Evolutionary conservation across 2,329 filamentous ascomycete genomes (phyloP).

Genomic region (Beauveria sp.): DNA sequence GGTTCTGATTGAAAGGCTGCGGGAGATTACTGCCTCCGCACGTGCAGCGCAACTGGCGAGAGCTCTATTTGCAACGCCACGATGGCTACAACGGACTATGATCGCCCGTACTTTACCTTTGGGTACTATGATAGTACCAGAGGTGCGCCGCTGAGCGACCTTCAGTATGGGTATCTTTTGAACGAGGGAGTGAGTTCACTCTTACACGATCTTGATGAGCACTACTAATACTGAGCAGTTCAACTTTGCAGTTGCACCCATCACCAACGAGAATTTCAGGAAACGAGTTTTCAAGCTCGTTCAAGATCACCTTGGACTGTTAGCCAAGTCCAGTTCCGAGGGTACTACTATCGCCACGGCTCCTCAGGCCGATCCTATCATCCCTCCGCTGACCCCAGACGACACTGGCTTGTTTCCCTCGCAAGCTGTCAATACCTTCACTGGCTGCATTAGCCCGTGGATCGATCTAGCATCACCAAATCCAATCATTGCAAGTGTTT

Average conservation of each 20-base stretch:
- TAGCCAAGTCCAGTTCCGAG: slow-evolving; percentile 33
- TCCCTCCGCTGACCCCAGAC: slow-evolving; percentile 65
- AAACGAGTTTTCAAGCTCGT: slow-evolving; percentile 58
- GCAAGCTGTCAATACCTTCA: slow-evolving; percentile 61
- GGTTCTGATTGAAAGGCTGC: background rate
- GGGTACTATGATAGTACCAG: slow-evolving; percentile 66
- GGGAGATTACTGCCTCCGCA: background rate
- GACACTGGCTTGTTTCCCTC: slow-evolving; percentile 70
- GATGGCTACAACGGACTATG: slow-evolving; percentile 9
- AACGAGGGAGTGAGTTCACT: slow-evolving; percentile 55
- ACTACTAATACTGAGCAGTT: slow-evolving; percentile 45
- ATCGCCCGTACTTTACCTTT: slow-evolving; percentile 55
- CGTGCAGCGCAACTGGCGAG: slow-evolving; percentile 12
- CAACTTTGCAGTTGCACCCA: slow-evolving; percentile 68
- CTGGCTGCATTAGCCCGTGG: slow-evolving; percentile 82
- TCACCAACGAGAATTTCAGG: slow-evolving; percentile 69
- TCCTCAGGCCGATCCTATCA: slow-evolving; percentile 47
- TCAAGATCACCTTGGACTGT: slow-evolving; percentile 42
- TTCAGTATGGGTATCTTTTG: slow-evolving; percentile 59
- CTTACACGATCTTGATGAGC: slow-evolving; percentile 9
- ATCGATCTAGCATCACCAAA: slow-evolving; percentile 82
- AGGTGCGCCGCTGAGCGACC: slow-evolving; percentile 50
- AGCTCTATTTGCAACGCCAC: slow-evolving; percentile 6
- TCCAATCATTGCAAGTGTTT: slow-evolving; percentile 76
- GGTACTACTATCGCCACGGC: slow-evolving; percentile 35